Conservation (phyloP, 1,284 basidiomycete genomes). For the Uromyces viciae-fabae region DNA sequence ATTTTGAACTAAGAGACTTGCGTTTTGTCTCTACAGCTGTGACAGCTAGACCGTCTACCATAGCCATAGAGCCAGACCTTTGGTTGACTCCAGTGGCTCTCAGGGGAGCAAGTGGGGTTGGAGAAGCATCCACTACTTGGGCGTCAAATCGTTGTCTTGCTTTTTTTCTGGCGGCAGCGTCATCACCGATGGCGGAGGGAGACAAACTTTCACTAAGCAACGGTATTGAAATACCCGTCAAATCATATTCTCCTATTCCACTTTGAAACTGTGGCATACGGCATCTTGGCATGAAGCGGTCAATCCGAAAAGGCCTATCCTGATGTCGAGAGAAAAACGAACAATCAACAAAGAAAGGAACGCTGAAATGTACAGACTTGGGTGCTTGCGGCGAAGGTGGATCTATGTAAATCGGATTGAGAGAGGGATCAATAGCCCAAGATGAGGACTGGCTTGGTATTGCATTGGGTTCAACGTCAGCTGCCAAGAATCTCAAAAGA, state of each 20-base stretch:
- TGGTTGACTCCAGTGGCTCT: slow-evolving; percentile 40
- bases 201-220: slow-evolving; percentile 59
- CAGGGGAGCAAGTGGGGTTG: slow-evolving; percentile 40
- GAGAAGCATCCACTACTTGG: slow-evolving; percentile 43
- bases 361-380: slow-evolving; percentile 52
- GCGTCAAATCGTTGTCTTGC: slow-evolving; percentile 39
- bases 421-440: slow-evolving; percentile 23
- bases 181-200: slow-evolving; percentile 43
- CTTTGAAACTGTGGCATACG: slow-evolving; percentile 94
- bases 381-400: slow-evolving; percentile 49
- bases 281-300: slow-evolving; percentile 83
- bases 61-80: slow-evolving; percentile 46
- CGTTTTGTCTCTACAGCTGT: slow-evolving; percentile 40
- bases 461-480: slow-evolving; percentile 19
- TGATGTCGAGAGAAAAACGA: slow-evolving; percentile 79
- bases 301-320: slow-evolving; percentile 77
- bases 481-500: slow-evolving; percentile 52
- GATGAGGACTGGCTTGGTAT: slow-evolving; percentile 7
- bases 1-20: slow-evolving; percentile 20
- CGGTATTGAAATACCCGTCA: slow-evolving; percentile 78
- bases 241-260: slow-evolving; percentile 80
- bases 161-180: slow-evolving; percentile 23
- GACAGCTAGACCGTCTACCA: slow-evolving; percentile 34
- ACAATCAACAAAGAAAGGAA: slow-evolving; percentile 65
- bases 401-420: slow-evolving; percentile 49